phyloP scores from a whole-genome alignment of 768 basidiomycete species.

The Agrocybe pediades region DNA sequence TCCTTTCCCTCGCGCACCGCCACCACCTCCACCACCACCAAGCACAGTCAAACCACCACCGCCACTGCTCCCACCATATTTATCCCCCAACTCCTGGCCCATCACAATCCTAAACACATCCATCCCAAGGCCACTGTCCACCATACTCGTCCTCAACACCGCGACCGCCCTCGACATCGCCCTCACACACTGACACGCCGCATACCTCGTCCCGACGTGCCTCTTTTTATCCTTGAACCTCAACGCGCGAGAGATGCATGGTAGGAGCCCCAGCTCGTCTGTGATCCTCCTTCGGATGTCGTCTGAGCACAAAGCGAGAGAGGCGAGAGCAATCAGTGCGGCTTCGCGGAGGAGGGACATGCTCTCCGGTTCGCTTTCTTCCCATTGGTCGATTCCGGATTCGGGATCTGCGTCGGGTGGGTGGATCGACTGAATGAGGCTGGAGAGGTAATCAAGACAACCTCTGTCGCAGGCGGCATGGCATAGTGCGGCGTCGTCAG shows the following conservation, averaged over 20 bases:
- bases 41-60: too few species aligned
- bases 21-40: conserved; percentile 7
- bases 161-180: conserved; percentile 79
- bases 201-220: conserved; percentile 78
- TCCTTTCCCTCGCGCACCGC: conserved; percentile 13
- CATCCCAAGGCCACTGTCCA: conserved; percentile 80
- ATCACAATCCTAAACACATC: conserved; percentile 59
- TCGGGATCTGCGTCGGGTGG: conserved; percentile 42
- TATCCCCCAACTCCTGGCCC: conserved; percentile 21
- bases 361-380: conserved; percentile 71
- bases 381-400: too few species aligned
- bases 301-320: conserved; percentile 72
- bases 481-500: conserved; percentile 70
- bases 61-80: conserved; percentile 11
- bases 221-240: conserved; percentile 39
- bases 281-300: conserved; percentile 71
- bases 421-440: conserved; percentile 54
- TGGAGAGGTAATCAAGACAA: conserved; percentile 55
- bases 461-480: conserved; percentile 72
- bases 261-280: conserved; percentile 52
- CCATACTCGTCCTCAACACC: conserved; percentile 80
- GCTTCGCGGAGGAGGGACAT: conserved; percentile 68
- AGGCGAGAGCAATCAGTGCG: conserved; percentile 70
- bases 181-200: conserved; percentile 84
- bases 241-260: conserved; percentile 23